Percentiles rank a stretch among this genome's conserved stretches.
phyloP scores from a whole-genome alignment of 2,329 filamentous ascomycete genomes.

The Grosmannia penicillata region DNA sequence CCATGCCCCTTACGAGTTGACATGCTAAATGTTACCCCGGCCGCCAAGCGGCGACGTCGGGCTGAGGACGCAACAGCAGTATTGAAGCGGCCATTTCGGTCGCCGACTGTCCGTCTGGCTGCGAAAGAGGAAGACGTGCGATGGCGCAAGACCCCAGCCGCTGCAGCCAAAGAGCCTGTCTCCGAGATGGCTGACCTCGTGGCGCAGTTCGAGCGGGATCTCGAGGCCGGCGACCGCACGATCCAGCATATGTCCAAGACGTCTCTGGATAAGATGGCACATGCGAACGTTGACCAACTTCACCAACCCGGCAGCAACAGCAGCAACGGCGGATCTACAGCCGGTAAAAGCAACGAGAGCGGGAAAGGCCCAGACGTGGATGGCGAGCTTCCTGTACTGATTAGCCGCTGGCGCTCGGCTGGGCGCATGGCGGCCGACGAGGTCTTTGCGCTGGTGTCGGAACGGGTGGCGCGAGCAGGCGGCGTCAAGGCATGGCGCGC shows the following conservation, averaged over 20 bases:
- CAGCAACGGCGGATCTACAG: neutral
- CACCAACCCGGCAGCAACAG: too few relatives aligned
- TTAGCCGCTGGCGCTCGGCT: conserved; percentile 44
- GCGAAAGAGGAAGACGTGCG: neutral
- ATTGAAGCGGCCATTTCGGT: conserved; percentile 58
- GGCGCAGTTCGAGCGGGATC: conserved; percentile 3
- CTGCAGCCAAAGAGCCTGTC: neutral
- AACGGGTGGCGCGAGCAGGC: conserved; percentile 25
- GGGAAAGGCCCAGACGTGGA: conserved; percentile 19
- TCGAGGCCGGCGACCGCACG: conserved; percentile 5
- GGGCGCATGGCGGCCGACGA: conserved; percentile 52
- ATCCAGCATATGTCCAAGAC: too few relatives aligned
- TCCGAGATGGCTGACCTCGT: conserved; percentile 1
- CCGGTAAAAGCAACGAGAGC: neutral
- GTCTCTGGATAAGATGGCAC: too few relatives aligned
- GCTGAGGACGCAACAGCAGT: conserved; percentile 41
- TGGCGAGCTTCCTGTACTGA: conserved; percentile 38
- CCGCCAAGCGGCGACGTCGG: conserved; percentile 43
- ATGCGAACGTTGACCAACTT: too few relatives aligned
- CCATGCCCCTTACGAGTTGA: too few relatives aligned
- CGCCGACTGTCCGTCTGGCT: conserved; percentile 26
- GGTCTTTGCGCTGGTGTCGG: conserved; percentile 44
- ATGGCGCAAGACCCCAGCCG: neutral
- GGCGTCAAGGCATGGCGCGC: conserved; percentile 16
- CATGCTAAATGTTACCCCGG: conserved; percentile 22